Percentiles rank a stretch among this genome's conserved stretches.
phyloP scores from a whole-genome alignment of 192 early-diverging fungal species.

The Coemansia sp. region DNA sequence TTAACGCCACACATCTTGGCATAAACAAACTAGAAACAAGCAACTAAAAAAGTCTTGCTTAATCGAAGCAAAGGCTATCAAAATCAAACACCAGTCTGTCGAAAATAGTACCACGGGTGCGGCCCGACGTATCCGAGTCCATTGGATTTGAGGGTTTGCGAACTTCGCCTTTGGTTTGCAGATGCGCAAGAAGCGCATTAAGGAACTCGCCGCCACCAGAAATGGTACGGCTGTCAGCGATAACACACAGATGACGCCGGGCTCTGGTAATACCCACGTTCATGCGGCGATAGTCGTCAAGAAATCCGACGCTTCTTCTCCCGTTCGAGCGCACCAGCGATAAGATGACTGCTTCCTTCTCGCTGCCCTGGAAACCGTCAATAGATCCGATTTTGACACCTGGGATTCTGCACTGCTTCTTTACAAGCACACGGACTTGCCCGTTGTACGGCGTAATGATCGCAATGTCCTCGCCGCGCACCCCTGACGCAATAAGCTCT shows the following conservation, averaged over 20 bases:
- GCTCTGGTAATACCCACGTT: slow-evolving; percentile 90
- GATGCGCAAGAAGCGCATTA: not conserved
- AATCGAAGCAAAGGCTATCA: too few species aligned
- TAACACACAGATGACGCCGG: slow-evolving; percentile 78
- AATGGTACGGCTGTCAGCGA: slow-evolving; percentile 73
- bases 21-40: too few species aligned
- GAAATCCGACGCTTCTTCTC: slow-evolving; percentile 76
- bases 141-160: not conserved
- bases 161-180: not conserved
- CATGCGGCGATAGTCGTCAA: slow-evolving; percentile 75
- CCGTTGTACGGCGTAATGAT: slow-evolving; percentile 88
- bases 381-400: slow-evolving; percentile 78
- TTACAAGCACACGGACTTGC: slow-evolving; percentile 61
- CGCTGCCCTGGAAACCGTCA: slow-evolving; percentile 90
- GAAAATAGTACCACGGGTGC: too few species aligned
- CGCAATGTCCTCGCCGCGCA: slow-evolving; percentile 64
- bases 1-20: too few species aligned
- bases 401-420: slow-evolving; percentile 55
- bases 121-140: too few species aligned
- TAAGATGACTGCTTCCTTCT: slow-evolving; percentile 83
- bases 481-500: slow-evolving; percentile 60
- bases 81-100: too few species aligned
- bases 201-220: slow-evolving; percentile 39
- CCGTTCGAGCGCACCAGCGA: slow-evolving; percentile 80
- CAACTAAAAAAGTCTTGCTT: too few species aligned